Evolutionary conservation across 2,329 filamentous ascomycete species (phyloP).

Genomic region (Graphiopsis chlorocephala): DNA sequence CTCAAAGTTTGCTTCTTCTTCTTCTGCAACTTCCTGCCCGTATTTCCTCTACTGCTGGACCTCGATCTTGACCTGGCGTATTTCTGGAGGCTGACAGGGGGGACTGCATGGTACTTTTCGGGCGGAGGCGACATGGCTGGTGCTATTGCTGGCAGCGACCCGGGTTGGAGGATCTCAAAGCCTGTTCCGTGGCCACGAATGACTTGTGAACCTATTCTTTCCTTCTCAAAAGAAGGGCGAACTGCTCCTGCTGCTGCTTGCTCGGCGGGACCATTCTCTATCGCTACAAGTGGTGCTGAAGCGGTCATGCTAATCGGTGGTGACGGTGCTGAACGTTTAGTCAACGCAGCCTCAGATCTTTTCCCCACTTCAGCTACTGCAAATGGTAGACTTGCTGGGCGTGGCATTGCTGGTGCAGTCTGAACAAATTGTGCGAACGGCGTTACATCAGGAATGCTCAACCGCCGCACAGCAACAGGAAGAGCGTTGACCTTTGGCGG

Average conservation of each 20-base stretch:
- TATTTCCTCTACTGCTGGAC: slow-evolving; percentile 6
- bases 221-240: slow-evolving; percentile 25
- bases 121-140: slow-evolving; percentile 17
- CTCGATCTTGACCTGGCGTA: slow-evolving; percentile 1
- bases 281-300: not conserved
- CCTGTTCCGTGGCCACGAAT: slow-evolving; percentile 35
- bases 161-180: slow-evolving; percentile 36
- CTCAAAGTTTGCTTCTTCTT: slow-evolving; percentile 24
- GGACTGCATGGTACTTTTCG: slow-evolving; percentile 22
- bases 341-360: not conserved
- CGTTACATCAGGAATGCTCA: slow-evolving; percentile 33
- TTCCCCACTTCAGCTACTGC: not conserved
- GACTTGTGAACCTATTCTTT: slow-evolving; percentile 21
- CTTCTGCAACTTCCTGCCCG: slow-evolving; percentile 32
- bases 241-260: slow-evolving; percentile 3
- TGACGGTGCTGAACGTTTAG: not conserved
- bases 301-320: not conserved
- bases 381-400: not conserved
- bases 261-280: not conserved
- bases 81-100: slow-evolving; percentile 33
- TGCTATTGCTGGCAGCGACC: slow-evolving; percentile 26
- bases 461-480: slow-evolving; percentile 27
- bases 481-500: slow-evolving; percentile 26
- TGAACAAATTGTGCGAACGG: slow-evolving; percentile 33
- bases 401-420: slow-evolving; percentile 26